Conservation (phyloP, 306 rosid genomes). For the Ormosia semicastrata region DNA sequence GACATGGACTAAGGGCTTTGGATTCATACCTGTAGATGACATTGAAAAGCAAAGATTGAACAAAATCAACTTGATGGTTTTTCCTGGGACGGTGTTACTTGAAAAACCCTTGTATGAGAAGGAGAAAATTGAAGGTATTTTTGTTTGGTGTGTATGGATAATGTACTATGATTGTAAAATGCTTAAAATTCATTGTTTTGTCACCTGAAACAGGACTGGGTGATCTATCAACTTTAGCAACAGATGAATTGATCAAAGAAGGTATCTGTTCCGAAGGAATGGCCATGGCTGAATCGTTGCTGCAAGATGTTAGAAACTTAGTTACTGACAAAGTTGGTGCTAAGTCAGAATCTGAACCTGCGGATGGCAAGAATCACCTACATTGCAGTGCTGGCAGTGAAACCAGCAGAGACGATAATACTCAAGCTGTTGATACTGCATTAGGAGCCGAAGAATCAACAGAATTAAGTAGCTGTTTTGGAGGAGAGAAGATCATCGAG, state of each 20-base stretch:
- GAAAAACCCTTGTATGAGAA: slow-evolving; percentile 55
- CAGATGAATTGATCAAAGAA: slow-evolving; percentile 27
- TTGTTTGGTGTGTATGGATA: background rate
- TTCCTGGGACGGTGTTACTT: slow-evolving; percentile 90
- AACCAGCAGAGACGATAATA: background rate
- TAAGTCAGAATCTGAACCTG: slow-evolving; percentile 32
- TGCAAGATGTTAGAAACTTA: slow-evolving; percentile 21
- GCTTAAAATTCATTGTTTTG: slow-evolving; percentile 10
- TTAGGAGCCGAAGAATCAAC: slow-evolving; percentile 28
- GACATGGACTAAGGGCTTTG: slow-evolving; percentile 96
- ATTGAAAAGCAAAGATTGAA: slow-evolving; percentile 60
- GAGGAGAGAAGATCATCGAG: slow-evolving; percentile 19
- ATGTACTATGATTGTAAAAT: background rate
- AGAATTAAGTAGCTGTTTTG: slow-evolving; percentile 11
- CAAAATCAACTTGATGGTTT: slow-evolving; percentile 82
- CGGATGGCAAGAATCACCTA: slow-evolving; percentile 18
- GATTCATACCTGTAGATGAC: slow-evolving; percentile 66
- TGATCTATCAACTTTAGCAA: slow-evolving; percentile 30
- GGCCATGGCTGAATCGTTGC: slow-evolving; percentile 25
- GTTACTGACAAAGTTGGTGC: slow-evolving; percentile 10
- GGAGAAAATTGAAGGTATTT: slow-evolving; percentile 41
- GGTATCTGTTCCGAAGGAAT: slow-evolving; percentile 20
- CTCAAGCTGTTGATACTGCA: slow-evolving; percentile 17
- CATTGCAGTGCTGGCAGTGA: slow-evolving; percentile 28
- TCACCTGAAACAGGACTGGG: slow-evolving; percentile 28